Conservation (phyloP, 1,284 basidiomycete species). For the Bothia castanella region DNA sequence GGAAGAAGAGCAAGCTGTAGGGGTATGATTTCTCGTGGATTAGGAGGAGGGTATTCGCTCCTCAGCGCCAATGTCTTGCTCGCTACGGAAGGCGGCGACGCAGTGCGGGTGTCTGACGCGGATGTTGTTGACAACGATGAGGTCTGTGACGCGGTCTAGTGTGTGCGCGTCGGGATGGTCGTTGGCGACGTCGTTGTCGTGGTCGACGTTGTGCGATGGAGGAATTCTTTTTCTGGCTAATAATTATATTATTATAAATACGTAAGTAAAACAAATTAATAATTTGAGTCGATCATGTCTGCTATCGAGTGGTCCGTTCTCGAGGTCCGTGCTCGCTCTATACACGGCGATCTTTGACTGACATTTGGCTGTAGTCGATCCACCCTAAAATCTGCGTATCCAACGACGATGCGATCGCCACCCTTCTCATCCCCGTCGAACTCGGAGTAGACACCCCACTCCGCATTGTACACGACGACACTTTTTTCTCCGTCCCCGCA, state of each 20-base stretch:
- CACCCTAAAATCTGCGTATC: constrained; percentile 63
- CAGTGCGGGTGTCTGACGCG: background rate
- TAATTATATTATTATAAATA: constrained; percentile 5
- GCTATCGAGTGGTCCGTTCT: constrained; percentile 25
- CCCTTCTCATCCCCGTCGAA: constrained; percentile 57
- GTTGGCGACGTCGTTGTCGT: constrained; percentile 11
- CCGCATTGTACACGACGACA: constrained; percentile 27
- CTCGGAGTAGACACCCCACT: constrained; percentile 43
- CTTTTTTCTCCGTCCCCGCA: constrained; percentile 6
- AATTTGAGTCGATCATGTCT: constrained; percentile 11
- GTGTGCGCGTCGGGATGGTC: constrained; percentile 20
- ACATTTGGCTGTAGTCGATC: constrained; percentile 49
- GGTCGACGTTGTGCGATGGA: constrained; percentile 18
- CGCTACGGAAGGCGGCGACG: background rate
- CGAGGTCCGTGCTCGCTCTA: constrained; percentile 22
- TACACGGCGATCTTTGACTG: constrained; percentile 14
- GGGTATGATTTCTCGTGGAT: constrained; percentile 16
- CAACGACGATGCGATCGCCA: constrained; percentile 31
- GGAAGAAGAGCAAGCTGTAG: constrained; percentile 4
- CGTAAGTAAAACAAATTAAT: no score
- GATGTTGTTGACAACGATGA: constrained; percentile 4
- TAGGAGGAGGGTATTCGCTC: constrained; percentile 30
- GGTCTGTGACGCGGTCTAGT: constrained; percentile 22
- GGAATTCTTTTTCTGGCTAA: constrained; percentile 24
- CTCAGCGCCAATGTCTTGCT: constrained; percentile 17